Percentiles rank a stretch among this genome's conserved stretches.
phyloP scores from a whole-genome alignment of 1,284 basidiomycete species.

The Apiotrichum akiyoshidainum region DNA sequence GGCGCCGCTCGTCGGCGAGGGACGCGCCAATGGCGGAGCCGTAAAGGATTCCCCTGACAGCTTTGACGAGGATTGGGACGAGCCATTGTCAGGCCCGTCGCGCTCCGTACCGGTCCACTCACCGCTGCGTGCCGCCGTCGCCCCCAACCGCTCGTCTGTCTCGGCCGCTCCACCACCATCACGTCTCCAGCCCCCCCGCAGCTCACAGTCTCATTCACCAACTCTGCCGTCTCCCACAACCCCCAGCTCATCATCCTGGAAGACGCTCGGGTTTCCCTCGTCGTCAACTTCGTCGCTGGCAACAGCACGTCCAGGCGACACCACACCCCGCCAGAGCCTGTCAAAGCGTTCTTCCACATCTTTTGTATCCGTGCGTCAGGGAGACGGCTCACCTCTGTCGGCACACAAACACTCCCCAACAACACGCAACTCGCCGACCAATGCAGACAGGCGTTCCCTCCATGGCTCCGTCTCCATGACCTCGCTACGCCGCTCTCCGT shows the following conservation, averaged over 20 bases:
- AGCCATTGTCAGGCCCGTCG: slow-evolving; percentile 14
- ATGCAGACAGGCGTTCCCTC: neutral
- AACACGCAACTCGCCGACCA: slow-evolving; percentile 13
- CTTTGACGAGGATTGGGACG: slow-evolving; percentile 25
- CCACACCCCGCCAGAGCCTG: neutral
- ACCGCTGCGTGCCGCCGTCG: neutral
- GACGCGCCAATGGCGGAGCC: slow-evolving; percentile 3
- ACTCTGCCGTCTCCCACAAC: slow-evolving; percentile 8
- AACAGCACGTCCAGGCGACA: neutral
- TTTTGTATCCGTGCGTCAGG: slow-evolving; percentile 2
- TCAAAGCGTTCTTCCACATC: slow-evolving; percentile 9
- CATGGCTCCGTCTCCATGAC: neutral
- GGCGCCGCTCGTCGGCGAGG: neutral
- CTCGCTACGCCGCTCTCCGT: neutral
- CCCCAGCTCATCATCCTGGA: neutral
- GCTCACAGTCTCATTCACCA: slow-evolving; percentile 14
- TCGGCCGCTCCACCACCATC: neutral
- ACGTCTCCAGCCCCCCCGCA: slow-evolving; percentile 12
- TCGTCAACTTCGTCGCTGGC: neutral
- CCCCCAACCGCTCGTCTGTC: slow-evolving; percentile 6
- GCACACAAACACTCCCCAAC: slow-evolving; percentile 10
- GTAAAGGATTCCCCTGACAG: slow-evolving; percentile 15
- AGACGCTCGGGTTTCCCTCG: slow-evolving; percentile 1
- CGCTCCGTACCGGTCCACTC: slow-evolving; percentile 2
- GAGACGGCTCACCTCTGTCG: neutral